A percentile compares a stretch with the other conserved stretches of the same genome.
These are phyloP conservation scores for Hippophae gyantsensis DNA, from an alignment of 306 rosid species.

Conservation along the genomic window DNA sequence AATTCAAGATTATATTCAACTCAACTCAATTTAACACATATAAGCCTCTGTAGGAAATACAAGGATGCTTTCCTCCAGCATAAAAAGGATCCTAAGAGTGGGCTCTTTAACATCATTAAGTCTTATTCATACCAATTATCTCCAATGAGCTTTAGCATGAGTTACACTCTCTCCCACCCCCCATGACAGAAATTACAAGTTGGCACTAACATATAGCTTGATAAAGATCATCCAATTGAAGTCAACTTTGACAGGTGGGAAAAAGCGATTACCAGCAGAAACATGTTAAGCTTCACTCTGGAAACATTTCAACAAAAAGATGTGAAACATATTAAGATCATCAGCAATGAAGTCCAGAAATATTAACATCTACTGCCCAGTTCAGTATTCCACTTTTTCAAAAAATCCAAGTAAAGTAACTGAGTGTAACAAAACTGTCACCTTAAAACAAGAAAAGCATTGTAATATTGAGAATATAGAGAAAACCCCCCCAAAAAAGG, in stretches of 20 bases:
- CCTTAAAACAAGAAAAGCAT: too few species aligned
- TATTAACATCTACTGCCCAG: background rate
- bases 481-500: too few species aligned
- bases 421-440: background rate
- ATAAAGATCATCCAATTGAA: background rate
- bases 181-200: background rate
- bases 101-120: background rate
- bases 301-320: background rate
- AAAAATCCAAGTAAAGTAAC: background rate
- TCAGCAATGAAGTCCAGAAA: background rate
- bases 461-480: too few species aligned
- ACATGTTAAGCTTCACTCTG: background rate
- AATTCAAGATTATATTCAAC: too few species aligned
- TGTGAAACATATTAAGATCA: background rate
- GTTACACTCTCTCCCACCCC: background rate
- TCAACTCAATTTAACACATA: too few species aligned
- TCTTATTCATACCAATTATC: background rate
- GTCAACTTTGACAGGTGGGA: background rate
- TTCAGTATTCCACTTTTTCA: background rate
- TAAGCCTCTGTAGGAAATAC: background rate
- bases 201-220: background rate
- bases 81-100: background rate
- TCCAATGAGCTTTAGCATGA: background rate
- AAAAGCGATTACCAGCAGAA: background rate
- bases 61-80: background rate